A percentile compares a stretch with the other conserved stretches of the same genome.
phyloP scores from a whole-genome alignment of 495 filamentous ascomycete species.

The Hapsidospora chrysogenum region DNA sequence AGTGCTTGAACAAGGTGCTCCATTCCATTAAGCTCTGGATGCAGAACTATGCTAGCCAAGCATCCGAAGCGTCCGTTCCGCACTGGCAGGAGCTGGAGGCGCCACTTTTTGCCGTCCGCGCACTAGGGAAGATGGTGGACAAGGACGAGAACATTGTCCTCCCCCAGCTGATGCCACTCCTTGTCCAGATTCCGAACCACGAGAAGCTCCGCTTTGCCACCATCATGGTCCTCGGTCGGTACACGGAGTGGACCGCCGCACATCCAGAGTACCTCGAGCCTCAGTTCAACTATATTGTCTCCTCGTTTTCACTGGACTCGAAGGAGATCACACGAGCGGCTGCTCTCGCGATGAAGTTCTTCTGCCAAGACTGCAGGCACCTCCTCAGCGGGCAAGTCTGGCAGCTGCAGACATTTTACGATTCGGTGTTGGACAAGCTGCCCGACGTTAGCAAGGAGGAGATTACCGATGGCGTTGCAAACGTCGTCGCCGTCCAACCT shows the following conservation, averaged over 20 bases:
- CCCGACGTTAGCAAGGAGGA: slow-evolving; percentile 82
- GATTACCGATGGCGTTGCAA: slow-evolving; percentile 84
- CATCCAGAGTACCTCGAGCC: slow-evolving; percentile 83
- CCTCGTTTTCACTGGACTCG: slow-evolving; percentile 69
- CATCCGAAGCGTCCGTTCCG: slow-evolving; percentile 58
- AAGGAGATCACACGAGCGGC: slow-evolving; percentile 81
- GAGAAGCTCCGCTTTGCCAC: slow-evolving; percentile 94
- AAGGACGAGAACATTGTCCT: slow-evolving; percentile 72
- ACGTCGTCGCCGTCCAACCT: slow-evolving; percentile 77
- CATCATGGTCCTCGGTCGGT: slow-evolving; percentile 89
- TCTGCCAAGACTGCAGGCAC: slow-evolving; percentile 84
- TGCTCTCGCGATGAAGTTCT: slow-evolving; percentile 89
- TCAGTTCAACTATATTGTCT: slow-evolving; percentile 87
- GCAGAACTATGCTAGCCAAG: slow-evolving; percentile 57
- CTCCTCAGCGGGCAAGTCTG: slow-evolving; percentile 62
- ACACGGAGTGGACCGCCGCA: slow-evolving; percentile 93
- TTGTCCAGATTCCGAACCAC: slow-evolving; percentile 88
- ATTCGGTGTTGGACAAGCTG: slow-evolving; percentile 69
- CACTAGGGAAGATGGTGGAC: slow-evolving; percentile 95
- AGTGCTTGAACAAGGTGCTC: slow-evolving; percentile 79
- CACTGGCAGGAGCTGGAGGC: slow-evolving; percentile 95
- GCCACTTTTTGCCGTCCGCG: slow-evolving; percentile 84
- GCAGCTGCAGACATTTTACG: slow-evolving; percentile 83
- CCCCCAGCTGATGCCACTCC: slow-evolving; percentile 74
- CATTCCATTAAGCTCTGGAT: slow-evolving; percentile 76